These are phyloP conservation scores for Chytriomyces confervae DNA, from an alignment of 192 early-diverging fungal genomes.

Conservation along the genomic window DNA sequence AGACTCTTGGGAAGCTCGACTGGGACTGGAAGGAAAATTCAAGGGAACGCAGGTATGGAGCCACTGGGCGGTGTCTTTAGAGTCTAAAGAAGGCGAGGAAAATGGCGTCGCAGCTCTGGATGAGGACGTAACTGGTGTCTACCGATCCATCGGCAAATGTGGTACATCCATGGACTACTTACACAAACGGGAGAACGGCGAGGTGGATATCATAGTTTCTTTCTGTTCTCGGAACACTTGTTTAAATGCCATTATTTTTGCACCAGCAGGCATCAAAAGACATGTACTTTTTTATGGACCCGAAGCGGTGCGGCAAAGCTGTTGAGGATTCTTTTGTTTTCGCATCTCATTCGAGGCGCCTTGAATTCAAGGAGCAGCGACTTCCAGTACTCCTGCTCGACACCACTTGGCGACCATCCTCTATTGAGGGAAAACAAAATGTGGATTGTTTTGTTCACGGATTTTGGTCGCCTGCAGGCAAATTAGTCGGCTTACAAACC, in stretches of 20 bases:
- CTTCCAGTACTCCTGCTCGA: constrained; percentile 38
- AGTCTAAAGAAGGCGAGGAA: constrained; percentile 29
- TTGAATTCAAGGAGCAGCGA: constrained; percentile 43
- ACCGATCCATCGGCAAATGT: constrained; percentile 45
- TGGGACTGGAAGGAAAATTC: constrained; percentile 44
- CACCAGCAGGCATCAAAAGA: background rate
- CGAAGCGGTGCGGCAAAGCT: constrained; percentile 35
- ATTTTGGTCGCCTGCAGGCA: constrained; percentile 1
- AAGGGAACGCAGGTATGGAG: constrained; percentile 46
- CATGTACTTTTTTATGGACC: constrained; percentile 52
- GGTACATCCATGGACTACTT: constrained; percentile 52
- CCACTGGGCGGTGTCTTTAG: constrained; percentile 25
- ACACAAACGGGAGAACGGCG: constrained; percentile 28
- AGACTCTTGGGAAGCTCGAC: constrained; percentile 48
- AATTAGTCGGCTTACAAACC: constrained; percentile 1
- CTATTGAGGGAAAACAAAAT: constrained; percentile 26
- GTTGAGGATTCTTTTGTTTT: constrained; percentile 50
- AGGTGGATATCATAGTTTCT: background rate
- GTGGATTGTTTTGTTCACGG: constrained; percentile 28
- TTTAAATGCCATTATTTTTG: background rate
- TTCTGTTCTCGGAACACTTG: background rate
- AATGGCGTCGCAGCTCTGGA: constrained; percentile 33
- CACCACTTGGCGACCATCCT: constrained; percentile 44
- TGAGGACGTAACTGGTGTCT: constrained; percentile 28
- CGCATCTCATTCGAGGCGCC: constrained; percentile 31